Conservation (phyloP, 148 eudicot genomes). For the Chenopodium album region DNA sequence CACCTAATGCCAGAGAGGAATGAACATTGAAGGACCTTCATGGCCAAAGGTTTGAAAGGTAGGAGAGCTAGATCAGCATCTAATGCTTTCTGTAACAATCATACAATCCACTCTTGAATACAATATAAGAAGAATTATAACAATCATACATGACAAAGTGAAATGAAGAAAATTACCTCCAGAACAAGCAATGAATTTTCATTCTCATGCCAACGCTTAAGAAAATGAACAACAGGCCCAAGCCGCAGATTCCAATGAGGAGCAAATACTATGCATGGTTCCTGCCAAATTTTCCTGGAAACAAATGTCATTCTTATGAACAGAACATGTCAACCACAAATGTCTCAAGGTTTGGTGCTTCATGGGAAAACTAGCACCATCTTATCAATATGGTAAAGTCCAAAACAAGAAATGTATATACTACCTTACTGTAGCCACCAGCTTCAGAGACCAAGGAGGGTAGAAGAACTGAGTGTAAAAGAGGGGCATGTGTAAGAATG, state of each 20-base stretch:
- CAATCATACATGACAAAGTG: neutral
- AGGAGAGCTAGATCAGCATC: slow-evolving; percentile 63
- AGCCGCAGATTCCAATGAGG: slow-evolving; percentile 91
- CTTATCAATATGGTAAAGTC: neutral
- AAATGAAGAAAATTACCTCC: slow-evolving; percentile 51
- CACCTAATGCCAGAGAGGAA: slow-evolving; percentile 79
- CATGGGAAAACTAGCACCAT: neutral
- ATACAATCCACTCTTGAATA: slow-evolving; percentile 7
- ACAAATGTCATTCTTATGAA: slow-evolving; percentile 11
- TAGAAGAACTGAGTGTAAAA: too few species aligned
- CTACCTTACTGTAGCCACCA: too few species aligned
- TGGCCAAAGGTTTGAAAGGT: slow-evolving; percentile 79
- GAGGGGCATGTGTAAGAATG: too few species aligned
- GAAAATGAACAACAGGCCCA: slow-evolving; percentile 87
- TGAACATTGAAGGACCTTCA: slow-evolving; percentile 85
- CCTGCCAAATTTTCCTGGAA: slow-evolving; percentile 71
- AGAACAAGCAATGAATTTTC: slow-evolving; percentile 73
- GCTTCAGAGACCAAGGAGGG: too few species aligned
- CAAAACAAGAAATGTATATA: neutral
- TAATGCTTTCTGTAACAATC: slow-evolving; percentile 47
- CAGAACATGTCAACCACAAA: neutral
- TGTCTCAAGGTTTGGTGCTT: neutral
- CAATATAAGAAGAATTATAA: neutral
- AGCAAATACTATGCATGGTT: slow-evolving; percentile 88
- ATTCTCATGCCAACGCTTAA: slow-evolving; percentile 76